Conservation (phyloP, 139 green algal species). For the Picochlorum sp. region DNA sequence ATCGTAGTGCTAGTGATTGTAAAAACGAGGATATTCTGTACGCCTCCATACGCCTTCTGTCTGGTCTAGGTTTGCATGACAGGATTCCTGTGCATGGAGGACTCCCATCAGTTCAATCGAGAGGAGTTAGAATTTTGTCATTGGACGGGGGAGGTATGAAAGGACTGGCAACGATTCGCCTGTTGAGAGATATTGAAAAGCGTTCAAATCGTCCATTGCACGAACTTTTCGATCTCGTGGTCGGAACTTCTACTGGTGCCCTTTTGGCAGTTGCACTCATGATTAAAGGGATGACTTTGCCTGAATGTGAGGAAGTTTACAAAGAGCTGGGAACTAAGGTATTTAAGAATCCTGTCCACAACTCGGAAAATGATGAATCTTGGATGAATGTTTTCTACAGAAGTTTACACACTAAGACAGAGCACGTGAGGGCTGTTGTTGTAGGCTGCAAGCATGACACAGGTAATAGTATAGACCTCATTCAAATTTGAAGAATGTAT, state of each 20-base stretch:
- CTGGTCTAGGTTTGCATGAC: constrained; percentile 46
- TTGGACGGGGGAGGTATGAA: constrained; percentile 95
- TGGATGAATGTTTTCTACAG: constrained; percentile 54
- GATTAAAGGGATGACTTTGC: constrained; percentile 56
- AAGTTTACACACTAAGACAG: constrained; percentile 26
- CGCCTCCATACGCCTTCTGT: neutral
- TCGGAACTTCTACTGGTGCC: constrained; percentile 76
- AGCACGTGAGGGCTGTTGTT: constrained; percentile 32
- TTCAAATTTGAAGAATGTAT: too few species aligned
- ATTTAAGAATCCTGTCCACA: constrained; percentile 35
- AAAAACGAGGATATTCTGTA: too few species aligned
- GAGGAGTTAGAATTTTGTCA: constrained; percentile 81
- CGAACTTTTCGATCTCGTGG: constrained; percentile 85
- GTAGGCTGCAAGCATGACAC: constrained; percentile 86
- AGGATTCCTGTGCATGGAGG: constrained; percentile 52
- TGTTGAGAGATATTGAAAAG: constrained; percentile 65
- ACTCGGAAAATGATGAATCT: constrained; percentile 28
- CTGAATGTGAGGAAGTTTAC: constrained; percentile 83
- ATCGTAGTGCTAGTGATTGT: too few species aligned
- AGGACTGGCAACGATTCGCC: constrained; percentile 64
- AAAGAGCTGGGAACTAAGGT: constrained; percentile 56
- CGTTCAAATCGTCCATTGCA: constrained; percentile 43
- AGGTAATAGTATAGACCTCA: neutral
- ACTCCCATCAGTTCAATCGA: constrained; percentile 35
- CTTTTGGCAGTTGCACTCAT: constrained; percentile 76